Percentiles rank a stretch among this genome's conserved stretches.
phyloP scores from a whole-genome alignment of 768 basidiomycete species.

The Cubamyces sp. region DNA sequence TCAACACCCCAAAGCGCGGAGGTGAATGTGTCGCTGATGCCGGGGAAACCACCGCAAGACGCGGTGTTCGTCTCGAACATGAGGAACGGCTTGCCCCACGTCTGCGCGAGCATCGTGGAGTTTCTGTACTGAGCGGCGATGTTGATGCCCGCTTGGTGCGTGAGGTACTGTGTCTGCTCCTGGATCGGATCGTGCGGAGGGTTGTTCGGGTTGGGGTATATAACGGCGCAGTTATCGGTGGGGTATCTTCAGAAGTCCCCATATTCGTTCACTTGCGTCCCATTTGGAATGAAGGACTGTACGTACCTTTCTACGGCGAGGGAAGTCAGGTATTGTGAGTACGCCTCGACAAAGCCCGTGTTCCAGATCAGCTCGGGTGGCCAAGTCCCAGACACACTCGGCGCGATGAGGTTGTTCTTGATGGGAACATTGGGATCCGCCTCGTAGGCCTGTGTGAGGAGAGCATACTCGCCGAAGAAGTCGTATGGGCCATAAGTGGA shows the following conservation, averaged over 20 bases:
- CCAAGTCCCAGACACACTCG: conserved; percentile 62
- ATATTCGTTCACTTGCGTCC: not conserved
- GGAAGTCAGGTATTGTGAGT: conserved; percentile 43
- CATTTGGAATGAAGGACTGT: not conserved
- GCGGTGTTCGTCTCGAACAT: conserved; percentile 62
- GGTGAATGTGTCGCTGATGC: conserved; percentile 53
- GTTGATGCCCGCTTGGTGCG: conserved; percentile 44
- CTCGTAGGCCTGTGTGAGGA: conserved; percentile 49
- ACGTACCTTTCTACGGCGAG: conserved; percentile 60
- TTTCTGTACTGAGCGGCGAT: conserved; percentile 45
- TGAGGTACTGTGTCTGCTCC: conserved; percentile 48
- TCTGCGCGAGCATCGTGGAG: conserved; percentile 39
- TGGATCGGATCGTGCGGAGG: conserved; percentile 39
- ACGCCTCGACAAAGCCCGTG: conserved; percentile 52
- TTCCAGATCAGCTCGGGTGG: conserved; percentile 55
- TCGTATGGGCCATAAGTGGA: conserved; percentile 42
- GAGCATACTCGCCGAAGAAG: conserved; percentile 57
- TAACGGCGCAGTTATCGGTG: conserved; percentile 39
- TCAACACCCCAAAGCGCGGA: conserved; percentile 56
- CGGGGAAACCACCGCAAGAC: conserved; percentile 56
- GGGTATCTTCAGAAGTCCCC: conserved; percentile 38
- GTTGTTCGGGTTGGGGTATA: conserved; percentile 31
- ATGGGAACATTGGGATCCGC: conserved; percentile 43
- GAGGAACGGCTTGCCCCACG: conserved; percentile 43
- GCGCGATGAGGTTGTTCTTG: conserved; percentile 60